Conservation (phyloP, 768 basidiomycete genomes). For the Boletus barrowsii region DNA sequence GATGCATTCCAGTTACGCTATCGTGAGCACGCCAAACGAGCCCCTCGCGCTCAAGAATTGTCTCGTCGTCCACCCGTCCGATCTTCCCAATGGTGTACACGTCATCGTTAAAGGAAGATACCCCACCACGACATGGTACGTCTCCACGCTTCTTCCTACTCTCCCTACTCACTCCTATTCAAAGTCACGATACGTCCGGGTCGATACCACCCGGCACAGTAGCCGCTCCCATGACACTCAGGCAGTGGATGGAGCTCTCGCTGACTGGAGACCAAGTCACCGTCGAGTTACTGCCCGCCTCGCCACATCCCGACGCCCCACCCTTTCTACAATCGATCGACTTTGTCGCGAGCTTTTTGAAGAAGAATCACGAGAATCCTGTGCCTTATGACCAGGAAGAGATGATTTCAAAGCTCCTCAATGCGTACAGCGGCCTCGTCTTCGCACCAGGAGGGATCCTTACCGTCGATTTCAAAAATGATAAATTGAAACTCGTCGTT, state of each 20-base stretch:
- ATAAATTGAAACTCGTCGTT: slow-evolving; percentile 71
- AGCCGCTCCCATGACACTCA: slow-evolving; percentile 73
- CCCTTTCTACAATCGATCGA: slow-evolving; percentile 76
- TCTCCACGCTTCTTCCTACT: background rate
- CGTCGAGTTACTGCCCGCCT: slow-evolving; percentile 53
- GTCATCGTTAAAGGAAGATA: slow-evolving; percentile 71
- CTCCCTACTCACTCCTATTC: slow-evolving; percentile 26
- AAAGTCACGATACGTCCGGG: slow-evolving; percentile 76
- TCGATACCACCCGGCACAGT: slow-evolving; percentile 66
- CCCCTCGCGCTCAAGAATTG: slow-evolving; percentile 77
- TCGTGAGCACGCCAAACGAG: slow-evolving; percentile 61
- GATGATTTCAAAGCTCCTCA: slow-evolving; percentile 69
- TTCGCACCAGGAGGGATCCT: slow-evolving; percentile 68
- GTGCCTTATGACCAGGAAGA: slow-evolving; percentile 89
- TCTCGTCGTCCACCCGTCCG: slow-evolving; percentile 72
- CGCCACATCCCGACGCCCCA: slow-evolving; percentile 50
- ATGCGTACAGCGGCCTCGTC: slow-evolving; percentile 69
- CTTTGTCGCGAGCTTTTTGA: slow-evolving; percentile 69
- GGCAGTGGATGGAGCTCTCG: slow-evolving; percentile 90
- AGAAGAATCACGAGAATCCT: slow-evolving; percentile 48
- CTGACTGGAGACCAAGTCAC: slow-evolving; percentile 71
- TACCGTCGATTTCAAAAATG: slow-evolving; percentile 86
- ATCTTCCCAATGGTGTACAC: slow-evolving; percentile 72
- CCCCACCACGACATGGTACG: slow-evolving; percentile 72
- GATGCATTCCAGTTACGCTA: slow-evolving; percentile 41